Conservation (phyloP, 768 basidiomycete species). For the Leucocoprinus leucothites region DNA sequence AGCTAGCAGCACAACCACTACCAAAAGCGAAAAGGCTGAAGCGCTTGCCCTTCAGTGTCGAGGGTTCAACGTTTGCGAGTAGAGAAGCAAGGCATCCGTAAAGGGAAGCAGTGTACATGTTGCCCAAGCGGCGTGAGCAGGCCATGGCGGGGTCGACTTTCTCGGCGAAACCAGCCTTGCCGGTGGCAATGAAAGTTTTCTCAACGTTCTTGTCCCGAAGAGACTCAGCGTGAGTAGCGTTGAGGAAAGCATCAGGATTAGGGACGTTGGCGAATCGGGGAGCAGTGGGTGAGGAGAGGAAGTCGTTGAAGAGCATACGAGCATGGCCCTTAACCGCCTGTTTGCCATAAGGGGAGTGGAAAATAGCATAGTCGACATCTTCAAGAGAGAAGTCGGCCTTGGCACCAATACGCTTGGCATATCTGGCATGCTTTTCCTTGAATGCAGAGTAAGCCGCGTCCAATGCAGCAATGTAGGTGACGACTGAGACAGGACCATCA, state of each 20-base stretch:
- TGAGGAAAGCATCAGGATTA: slow-evolving; percentile 66
- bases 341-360: slow-evolving; percentile 99
- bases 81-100: slow-evolving; percentile 93
- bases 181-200: slow-evolving; percentile 85
- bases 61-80: slow-evolving; percentile 67
- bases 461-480: slow-evolving; percentile 91
- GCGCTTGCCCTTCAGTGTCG: slow-evolving; percentile 75
- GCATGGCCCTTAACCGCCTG: slow-evolving; percentile 97
- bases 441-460: slow-evolving; percentile 86
- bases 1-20: slow-evolving; percentile 89
- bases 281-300: slow-evolving; percentile 69
- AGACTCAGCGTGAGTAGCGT: slow-evolving; percentile 64
- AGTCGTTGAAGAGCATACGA: slow-evolving; percentile 90
- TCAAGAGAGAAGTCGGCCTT: slow-evolving; percentile 67
- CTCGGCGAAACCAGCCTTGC: slow-evolving; percentile 69
- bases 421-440: slow-evolving; percentile 76
- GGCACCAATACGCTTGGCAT: slow-evolving; percentile 45
- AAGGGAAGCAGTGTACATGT: slow-evolving; percentile 98
- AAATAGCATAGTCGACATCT: slow-evolving; percentile 87
- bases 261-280: slow-evolving; percentile 70
- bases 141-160: slow-evolving; percentile 82
- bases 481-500: slow-evolving; percentile 94
- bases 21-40: slow-evolving; percentile 97
- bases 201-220: slow-evolving; percentile 94
- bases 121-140: slow-evolving; percentile 88